phyloP scores from a whole-genome alignment of 768 basidiomycete genomes.

The Sarcodon sp. region DNA sequence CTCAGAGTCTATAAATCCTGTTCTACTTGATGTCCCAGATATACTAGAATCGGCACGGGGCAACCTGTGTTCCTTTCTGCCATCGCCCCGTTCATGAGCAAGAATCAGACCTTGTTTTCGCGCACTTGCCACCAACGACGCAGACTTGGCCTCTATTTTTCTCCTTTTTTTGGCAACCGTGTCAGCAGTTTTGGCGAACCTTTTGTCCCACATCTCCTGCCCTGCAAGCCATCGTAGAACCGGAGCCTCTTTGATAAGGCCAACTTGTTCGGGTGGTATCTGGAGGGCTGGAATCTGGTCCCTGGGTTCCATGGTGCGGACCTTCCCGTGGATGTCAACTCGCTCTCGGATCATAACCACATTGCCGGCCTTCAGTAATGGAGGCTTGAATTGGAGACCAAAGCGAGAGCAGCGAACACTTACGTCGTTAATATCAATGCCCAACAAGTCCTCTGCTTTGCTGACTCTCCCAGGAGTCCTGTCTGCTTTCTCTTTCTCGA shows the following conservation, averaged over 20 bases:
- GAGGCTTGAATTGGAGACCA: no score
- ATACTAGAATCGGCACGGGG: neutral
- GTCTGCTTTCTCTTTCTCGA: no score
- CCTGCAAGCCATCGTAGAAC: conserved; percentile 53
- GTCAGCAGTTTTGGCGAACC: conserved; percentile 27
- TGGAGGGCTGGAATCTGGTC: conserved; percentile 39
- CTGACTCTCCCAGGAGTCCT: no score
- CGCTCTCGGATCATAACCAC: conserved; percentile 59
- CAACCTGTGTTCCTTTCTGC: neutral
- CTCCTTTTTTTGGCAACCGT: conserved; percentile 29
- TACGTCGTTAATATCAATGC: no score
- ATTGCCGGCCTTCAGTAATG: conserved; percentile 7
- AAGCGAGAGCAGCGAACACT: no score
- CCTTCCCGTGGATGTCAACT: conserved; percentile 44
- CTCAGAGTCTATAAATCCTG: conserved; percentile 9
- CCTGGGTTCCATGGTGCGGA: conserved; percentile 51
- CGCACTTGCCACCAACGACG: conserved; percentile 30
- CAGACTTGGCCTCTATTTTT: conserved; percentile 32
- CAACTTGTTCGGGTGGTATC: conserved; percentile 43
- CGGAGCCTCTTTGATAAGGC: conserved; percentile 63
- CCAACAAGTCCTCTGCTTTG: no score
- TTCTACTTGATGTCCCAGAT: neutral
- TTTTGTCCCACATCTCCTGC: conserved; percentile 49
- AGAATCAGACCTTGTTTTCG: conserved; percentile 29
- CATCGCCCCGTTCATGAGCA: neutral